Evolutionary conservation across 2,329 filamentous ascomycete genomes (phyloP).

Genomic region (Cordyceps tenuipes): DNA sequence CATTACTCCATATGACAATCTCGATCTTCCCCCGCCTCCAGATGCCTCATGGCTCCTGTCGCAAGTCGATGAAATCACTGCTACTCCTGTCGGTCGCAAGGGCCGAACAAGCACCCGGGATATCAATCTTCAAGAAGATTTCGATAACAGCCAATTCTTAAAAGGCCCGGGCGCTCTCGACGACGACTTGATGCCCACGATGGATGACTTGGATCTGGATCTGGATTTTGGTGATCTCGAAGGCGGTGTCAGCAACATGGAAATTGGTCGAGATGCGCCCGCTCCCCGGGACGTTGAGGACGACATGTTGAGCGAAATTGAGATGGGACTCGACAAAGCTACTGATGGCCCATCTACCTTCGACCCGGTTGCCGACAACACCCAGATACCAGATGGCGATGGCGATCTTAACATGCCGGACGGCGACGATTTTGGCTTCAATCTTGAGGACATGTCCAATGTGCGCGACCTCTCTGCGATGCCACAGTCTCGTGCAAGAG

Average conservation of each 20-base stretch:
- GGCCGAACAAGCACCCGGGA: constrained; percentile 52
- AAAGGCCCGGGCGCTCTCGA: constrained; percentile 55
- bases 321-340: constrained; percentile 50
- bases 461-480: constrained; percentile 40
- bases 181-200: constrained; percentile 47
- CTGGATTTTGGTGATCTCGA: constrained; percentile 64
- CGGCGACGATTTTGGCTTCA: constrained; percentile 53
- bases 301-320: constrained; percentile 59
- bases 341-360: constrained; percentile 46
- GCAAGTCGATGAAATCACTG: constrained; percentile 56
- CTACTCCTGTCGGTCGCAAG: constrained; percentile 46
- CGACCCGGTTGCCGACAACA: constrained; percentile 43
- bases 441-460: constrained; percentile 51
- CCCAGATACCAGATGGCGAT: constrained; percentile 56
- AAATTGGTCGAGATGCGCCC: constrained; percentile 83
- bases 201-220: constrained; percentile 63
- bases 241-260: constrained; percentile 57
- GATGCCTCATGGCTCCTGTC: constrained; percentile 80
- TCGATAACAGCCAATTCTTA: constrained; percentile 72
- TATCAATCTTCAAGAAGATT: constrained; percentile 62
- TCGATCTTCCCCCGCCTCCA: constrained; percentile 70
- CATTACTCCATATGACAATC: constrained; percentile 82
- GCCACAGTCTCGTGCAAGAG: constrained; percentile 47
- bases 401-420: constrained; percentile 54
- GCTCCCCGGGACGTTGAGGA: constrained; percentile 59